Evolutionary conservation across 768 basidiomycete species (phyloP), one percentile per base, ranked within the genome.

Genomic region (Lyophyllum decastes): DNA sequence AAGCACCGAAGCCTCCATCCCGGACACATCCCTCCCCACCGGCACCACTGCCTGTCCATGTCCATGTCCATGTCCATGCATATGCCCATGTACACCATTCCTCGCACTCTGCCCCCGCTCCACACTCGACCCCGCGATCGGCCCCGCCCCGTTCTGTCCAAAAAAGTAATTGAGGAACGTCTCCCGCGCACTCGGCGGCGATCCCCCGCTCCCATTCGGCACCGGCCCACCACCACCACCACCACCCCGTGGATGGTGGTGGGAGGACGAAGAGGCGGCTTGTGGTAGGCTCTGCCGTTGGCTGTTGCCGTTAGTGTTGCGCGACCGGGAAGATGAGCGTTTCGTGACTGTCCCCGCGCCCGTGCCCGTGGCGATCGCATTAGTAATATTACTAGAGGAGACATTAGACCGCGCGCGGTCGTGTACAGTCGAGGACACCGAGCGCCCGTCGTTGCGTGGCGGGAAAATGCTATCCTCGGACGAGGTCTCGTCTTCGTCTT

Each of bases 131-230:
- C 81, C 85, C 53, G 80, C 78, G 58, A 85, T 75, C n/a, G 85
- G 89, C 0, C 90, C 93, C 25, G 89, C 83, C 0, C 90, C 90
- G 61, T 90, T 90, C 72, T 90, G 90, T 11, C 97, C 97, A 70
- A 99, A 98, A 78, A 99, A 98, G 73, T 98, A 98, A 68, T 92
- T 96, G 59, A 98, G 78, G 80, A 98, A 97, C 2, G 92, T 92
- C 66, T 98, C 97, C 61, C 90, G 83, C 12, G 95, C 87, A 0
- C 87, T 78, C 14, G 80, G 77, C 27, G 78, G 74, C 0, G 82
- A 81, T 10, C 73, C 70, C 48, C 73, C 73, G 55, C 68, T 70
- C 21, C 52, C 70, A 30, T 62, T 65, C 17, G 59, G 57, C 30
- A 55, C 21, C 1, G 62, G 72, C 58, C 73, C 70, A 52, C 65